Evolutionary conservation across 305 asterid genomes (phyloP).

Genomic region (Petunia hybrid): DNA sequence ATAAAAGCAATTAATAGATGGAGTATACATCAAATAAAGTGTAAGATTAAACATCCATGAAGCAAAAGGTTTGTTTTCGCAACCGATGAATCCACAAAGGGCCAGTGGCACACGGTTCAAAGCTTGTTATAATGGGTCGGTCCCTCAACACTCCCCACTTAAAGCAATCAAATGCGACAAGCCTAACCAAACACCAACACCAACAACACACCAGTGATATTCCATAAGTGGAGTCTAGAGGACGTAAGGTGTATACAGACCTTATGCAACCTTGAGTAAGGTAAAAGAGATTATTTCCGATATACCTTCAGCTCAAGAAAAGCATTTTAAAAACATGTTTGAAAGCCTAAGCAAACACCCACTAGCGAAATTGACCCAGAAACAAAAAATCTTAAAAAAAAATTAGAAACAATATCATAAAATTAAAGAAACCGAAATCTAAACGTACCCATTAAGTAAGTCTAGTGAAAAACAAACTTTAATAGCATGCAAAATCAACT

Average conservation of each 20-base stretch:
- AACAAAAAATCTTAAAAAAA: not conserved
- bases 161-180: slow-evolving; percentile 8
- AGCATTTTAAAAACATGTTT: too few species aligned
- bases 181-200: not conserved
- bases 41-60: not conserved
- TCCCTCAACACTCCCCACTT: not conserved
- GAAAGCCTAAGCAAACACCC: not conserved
- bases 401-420: not conserved
- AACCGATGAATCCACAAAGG: too few species aligned
- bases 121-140: too few species aligned
- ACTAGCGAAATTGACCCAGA: not conserved
- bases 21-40: not conserved
- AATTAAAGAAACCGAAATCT: not conserved
- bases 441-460: not conserved
- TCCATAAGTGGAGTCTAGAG: too few species aligned
- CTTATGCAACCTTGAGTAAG: too few species aligned
- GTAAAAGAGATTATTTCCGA: too few species aligned
- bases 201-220: too few species aligned
- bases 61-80: not conserved
- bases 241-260: too few species aligned
- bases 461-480: not conserved
- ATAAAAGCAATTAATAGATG: not conserved
- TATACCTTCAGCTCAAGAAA: too few species aligned
- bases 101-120: too few species aligned
- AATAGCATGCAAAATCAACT: not conserved